Evolutionary conservation across 2,329 filamentous ascomycete genomes (phyloP), one percentile per base, ranked within the genome.

Genomic region (Mollisiaceae sp.): DNA sequence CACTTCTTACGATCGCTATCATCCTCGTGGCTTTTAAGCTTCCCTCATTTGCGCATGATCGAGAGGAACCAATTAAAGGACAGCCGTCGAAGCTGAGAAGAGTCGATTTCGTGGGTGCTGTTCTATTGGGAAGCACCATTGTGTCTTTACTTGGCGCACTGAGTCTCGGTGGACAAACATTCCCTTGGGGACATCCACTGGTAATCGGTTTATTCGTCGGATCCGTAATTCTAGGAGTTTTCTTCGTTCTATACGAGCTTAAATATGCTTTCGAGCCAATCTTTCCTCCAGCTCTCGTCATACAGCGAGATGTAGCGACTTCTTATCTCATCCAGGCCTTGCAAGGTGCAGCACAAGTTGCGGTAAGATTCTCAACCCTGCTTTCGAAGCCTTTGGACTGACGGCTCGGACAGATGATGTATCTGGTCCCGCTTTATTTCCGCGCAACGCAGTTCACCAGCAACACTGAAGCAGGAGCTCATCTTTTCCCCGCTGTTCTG

Each of bases 391-490:
- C 4, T n/a, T 20, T 11, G 8, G 22, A 18, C 18, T 43, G 38
- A 67, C n/a, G 20, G 8, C 18, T 24, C 5, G 12, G 15, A 56
- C 65, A 82, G 77, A 80, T 88, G 73, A 88, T 91, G 85, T 89
- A 87, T 62, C 83, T 84, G 0, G 83, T 91, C 0, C 90, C 90
- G 0, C 76, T 92, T 0, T 92, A 92, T 76, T 92, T 92, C 68
- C 86, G 90, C 64, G 83, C 89, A 0, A 89, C 88, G 0, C 78
- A 83, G 5, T 78, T 81, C 0, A 83, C 82, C 2, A 86, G 85
- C 0, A 86, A 84, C 54, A 87, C 88, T 0, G 77, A 79, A 1
- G 87, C 89, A 0, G 84, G 84, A 0, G 77, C 84, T 0, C 87
- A 91, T 70, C 78, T 93, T 0, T 82, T 92, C 47, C 90, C 90